Percentiles rank a stretch among this genome's conserved stretches.
Evolutionary conservation across 2,329 filamentous ascomycete genomes (phyloP).

Genomic region (Knufia petricola): DNA sequence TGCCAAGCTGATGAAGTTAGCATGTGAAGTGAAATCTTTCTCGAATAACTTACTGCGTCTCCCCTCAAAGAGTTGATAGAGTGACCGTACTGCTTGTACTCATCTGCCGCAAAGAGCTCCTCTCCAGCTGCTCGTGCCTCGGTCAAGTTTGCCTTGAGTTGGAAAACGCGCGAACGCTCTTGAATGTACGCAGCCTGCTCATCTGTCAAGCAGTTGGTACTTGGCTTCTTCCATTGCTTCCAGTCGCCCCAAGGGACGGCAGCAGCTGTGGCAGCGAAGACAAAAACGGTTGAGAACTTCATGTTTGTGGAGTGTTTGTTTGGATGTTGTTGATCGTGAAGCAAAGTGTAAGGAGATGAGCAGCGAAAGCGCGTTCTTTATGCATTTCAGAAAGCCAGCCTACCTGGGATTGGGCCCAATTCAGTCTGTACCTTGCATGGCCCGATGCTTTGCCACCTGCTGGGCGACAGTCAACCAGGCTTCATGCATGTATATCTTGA

Average conservation of each 20-base stretch:
- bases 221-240: not conserved
- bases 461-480: not conserved
- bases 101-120: not conserved
- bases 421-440: not conserved
- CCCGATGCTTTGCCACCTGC: not conserved
- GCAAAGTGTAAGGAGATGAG: not conserved
- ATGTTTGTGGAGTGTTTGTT: not conserved
- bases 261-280: not conserved
- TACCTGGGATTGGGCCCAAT: not conserved
- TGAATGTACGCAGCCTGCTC: not conserved
- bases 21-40: not conserved
- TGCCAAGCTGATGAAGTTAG: not conserved
- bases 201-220: not conserved
- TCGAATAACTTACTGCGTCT: not conserved
- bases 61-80: not conserved
- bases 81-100: slow-evolving; percentile 2
- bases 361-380: no score
- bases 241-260: not conserved
- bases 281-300: not conserved
- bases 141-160: not conserved
- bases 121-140: not conserved
- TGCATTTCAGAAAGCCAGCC: not conserved
- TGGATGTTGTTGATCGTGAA: not conserved
- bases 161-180: not conserved
- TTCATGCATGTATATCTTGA: not conserved